Evolutionary conservation across 108 stramenopile species (phyloP), one percentile per base, ranked within the genome.

Genomic region (Cyclotella kingstonii): DNA sequence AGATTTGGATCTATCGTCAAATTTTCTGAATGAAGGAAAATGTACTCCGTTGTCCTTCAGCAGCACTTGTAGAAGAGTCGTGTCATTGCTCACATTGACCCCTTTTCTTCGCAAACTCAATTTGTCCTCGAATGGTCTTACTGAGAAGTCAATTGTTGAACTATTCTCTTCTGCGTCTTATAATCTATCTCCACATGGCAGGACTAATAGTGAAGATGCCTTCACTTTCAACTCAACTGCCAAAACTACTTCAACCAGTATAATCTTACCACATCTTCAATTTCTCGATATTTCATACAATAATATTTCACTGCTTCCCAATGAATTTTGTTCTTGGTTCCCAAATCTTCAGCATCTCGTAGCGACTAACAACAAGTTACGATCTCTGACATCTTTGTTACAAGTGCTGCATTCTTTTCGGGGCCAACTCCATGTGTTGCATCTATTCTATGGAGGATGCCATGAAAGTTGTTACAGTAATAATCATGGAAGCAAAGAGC

Each of bases 281-380:
- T 18, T 30, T 15, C 54, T 75, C 23, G 73, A 75, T 60, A 47
- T 75, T 8, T 75, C 73, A 1, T 44, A 66, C 73, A 75, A 75
- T 27, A 49, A 47, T 18, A 33, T 75, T 30, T 41, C 53, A 19
- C 15, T 7, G 54, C 64, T 75, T 48, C 73, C 73, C 12, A 30
- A 1, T 0, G 26, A 45, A 0, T 48, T 75, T 25, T 18, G 47
- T 21, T 12, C 14, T 11, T 28, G 45, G 34, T 66, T 31, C 29
- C 73, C 73, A 10, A 38, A 41, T 5, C 60, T 75, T 4, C 36
- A 15, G 46, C 41, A 56, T 42, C 38, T 75, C 27, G 26, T 18
- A 7, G 65, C 48, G 30, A 30, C 21, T 2, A 66, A 41, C 33
- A 75, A 75, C 36, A 60, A 40, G 11, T 26, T 75, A 22, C 60